Conservation (phyloP, 1,139 yeast genomes). For the Pichia sp. region DNA sequence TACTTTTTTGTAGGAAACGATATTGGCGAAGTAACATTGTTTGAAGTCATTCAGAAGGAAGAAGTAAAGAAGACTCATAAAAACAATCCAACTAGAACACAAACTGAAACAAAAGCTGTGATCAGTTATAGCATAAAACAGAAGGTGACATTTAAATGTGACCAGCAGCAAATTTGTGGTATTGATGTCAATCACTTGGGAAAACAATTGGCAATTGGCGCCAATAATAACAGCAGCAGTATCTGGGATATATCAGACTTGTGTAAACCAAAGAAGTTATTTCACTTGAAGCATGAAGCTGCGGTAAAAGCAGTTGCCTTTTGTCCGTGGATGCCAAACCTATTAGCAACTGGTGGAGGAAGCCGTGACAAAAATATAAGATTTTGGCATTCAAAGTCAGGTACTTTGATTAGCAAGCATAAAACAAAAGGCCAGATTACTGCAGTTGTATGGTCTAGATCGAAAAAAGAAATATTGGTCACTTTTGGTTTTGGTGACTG, state of each 20-base stretch:
- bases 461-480: slow-evolving; percentile 60
- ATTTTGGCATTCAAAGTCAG: slow-evolving; percentile 81
- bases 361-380: slow-evolving; percentile 65
- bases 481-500: slow-evolving; percentile 74
- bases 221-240: slow-evolving; percentile 67
- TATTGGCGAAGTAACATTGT: slow-evolving; percentile 52
- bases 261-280: slow-evolving; percentile 41
- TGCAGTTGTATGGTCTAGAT: slow-evolving; percentile 68
- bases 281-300: slow-evolving; percentile 57
- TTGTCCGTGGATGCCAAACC: slow-evolving; percentile 72
- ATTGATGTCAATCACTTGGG: slow-evolving; percentile 48
- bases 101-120: neutral
- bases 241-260: slow-evolving; percentile 55
- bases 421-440: slow-evolving; percentile 73
- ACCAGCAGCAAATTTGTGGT: slow-evolving; percentile 70
- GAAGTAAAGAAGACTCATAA: slow-evolving; percentile 7
- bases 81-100: neutral
- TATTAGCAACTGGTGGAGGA: slow-evolving; percentile 82
- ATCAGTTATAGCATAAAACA: slow-evolving; percentile 21
- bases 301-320: slow-evolving; percentile 80
- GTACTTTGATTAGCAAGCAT: slow-evolving; percentile 55
- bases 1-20: slow-evolving; percentile 66
- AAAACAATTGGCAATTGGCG: slow-evolving; percentile 61
- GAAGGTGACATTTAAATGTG: slow-evolving; percentile 41
- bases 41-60: slow-evolving; percentile 21